These are phyloP conservation scores for Penicillium sp. DNA, from an alignment of 2,329 filamentous ascomycete genomes.

Conservation along the genomic window DNA sequence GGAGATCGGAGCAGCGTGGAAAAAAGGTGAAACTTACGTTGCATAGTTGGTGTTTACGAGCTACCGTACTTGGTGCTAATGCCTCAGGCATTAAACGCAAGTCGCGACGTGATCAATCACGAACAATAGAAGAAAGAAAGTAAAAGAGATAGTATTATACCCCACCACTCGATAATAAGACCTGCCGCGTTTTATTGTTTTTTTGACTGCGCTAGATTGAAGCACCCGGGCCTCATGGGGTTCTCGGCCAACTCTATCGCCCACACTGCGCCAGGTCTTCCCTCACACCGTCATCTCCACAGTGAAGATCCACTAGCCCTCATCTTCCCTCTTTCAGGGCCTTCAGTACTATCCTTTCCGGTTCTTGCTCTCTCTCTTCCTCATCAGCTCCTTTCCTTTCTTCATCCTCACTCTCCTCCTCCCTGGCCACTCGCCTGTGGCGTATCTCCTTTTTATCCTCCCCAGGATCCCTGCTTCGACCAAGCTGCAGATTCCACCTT, in stretches of 20 bases:
- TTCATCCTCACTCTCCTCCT: slow-evolving; percentile 11
- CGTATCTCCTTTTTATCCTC: slow-evolving; percentile 11
- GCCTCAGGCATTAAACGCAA: slow-evolving; percentile 16
- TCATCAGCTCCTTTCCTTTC: slow-evolving; percentile 16
- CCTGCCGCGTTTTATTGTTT: not conserved
- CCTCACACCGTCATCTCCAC: slow-evolving; percentile 30
- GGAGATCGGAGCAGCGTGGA: slow-evolving; percentile 22
- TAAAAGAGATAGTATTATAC: not conserved
- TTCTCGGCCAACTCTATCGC: not conserved
- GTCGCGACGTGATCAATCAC: slow-evolving; percentile 22
- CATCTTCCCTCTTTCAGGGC: slow-evolving; percentile 29
- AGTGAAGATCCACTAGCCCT: slow-evolving; percentile 29
- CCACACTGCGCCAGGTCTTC: slow-evolving; percentile 7
- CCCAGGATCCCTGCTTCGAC: not conserved
- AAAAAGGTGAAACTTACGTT: slow-evolving; percentile 33
- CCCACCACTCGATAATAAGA: not conserved
- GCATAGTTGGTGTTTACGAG: slow-evolving; percentile 21
- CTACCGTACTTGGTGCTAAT: slow-evolving; percentile 15
- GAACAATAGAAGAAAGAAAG: slow-evolving; percentile 8
- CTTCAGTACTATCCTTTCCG: slow-evolving; percentile 19
- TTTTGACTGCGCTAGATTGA: not conserved
- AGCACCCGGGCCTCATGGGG: slow-evolving; percentile 1
- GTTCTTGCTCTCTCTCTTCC: slow-evolving; percentile 15
- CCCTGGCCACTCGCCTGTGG: slow-evolving; percentile 19
- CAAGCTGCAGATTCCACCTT: slow-evolving; percentile 1